phyloP scores from a whole-genome alignment of 2,329 filamentous ascomycete genomes.

The Aureobasidium sp. region DNA sequence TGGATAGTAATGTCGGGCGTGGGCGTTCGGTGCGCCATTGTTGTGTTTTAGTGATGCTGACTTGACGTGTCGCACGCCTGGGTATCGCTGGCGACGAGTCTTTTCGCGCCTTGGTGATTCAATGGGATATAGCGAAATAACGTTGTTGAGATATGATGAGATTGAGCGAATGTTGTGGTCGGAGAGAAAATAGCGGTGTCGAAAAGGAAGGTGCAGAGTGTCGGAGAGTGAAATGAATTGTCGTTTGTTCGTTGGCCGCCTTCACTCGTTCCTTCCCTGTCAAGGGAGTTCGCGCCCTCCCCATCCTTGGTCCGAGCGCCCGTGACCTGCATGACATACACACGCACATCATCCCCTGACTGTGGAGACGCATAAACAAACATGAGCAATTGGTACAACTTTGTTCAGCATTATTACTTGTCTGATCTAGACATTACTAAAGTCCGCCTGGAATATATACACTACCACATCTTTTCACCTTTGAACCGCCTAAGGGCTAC shows the following conservation, averaged over 20 bases:
- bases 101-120: not conserved
- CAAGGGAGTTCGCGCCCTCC: not conserved
- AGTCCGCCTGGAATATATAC: not conserved
- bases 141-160: not conserved
- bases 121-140: not conserved
- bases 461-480: not conserved
- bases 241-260: conserved; percentile 9
- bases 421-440: not conserved
- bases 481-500: not conserved
- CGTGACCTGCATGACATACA: not conserved
- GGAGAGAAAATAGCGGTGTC: not conserved
- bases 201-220: not conserved
- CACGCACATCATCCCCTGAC: not conserved
- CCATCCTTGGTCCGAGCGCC: not conserved
- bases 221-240: conserved; percentile 6
- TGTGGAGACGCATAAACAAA: not conserved
- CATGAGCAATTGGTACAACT: not conserved
- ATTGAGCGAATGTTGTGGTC: not conserved
- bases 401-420: not conserved
- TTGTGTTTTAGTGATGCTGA: not conserved
- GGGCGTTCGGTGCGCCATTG: conserved; percentile 5
- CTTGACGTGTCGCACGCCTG: conserved; percentile 6
- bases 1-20: conserved; percentile 1
- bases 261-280: not conserved
- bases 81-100: not conserved